Conservation (phyloP, 2,329 filamentous ascomycete species). For the Xylariaceae sp. region DNA sequence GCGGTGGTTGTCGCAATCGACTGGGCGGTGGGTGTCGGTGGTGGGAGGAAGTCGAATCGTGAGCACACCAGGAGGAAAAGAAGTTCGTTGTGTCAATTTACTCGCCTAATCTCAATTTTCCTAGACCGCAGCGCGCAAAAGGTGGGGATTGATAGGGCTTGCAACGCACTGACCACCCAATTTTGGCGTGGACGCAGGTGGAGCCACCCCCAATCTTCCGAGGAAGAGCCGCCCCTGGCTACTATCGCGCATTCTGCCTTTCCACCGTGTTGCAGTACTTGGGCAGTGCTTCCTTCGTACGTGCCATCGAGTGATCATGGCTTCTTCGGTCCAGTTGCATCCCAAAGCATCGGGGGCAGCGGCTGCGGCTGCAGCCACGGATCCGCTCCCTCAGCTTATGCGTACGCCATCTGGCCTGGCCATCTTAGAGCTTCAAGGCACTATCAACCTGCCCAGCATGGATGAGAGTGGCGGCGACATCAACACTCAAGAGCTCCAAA, state of each 20-base stretch:
- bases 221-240: too few species aligned
- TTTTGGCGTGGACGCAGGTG: too few species aligned
- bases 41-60: conserved; percentile 24
- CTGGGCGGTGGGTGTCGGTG: conserved; percentile 21
- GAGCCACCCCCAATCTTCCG: too few species aligned
- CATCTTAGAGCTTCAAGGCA: conserved; percentile 86
- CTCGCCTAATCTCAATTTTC: conserved; percentile 26
- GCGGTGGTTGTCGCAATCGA: conserved; percentile 31
- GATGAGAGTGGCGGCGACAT: conserved; percentile 25
- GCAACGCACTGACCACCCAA: conserved; percentile 17
- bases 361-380: conserved; percentile 18
- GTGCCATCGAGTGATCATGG: conserved; percentile 12
- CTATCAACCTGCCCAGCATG: conserved; percentile 63
- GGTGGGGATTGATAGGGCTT: conserved; percentile 20
- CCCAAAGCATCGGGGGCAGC: conserved; percentile 22
- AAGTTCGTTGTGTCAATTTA: conserved; percentile 20
- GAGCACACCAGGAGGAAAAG: conserved; percentile 13
- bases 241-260: too few species aligned
- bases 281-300: neutral
- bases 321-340: conserved; percentile 33
- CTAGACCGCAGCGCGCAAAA: conserved; percentile 14
- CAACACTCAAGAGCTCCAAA: conserved; percentile 34
- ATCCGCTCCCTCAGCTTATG: conserved; percentile 70
- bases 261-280: too few species aligned
- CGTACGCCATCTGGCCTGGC: conserved; percentile 86